Percentiles rank a stretch among this genome's conserved stretches.
Evolutionary conservation across 2,329 filamentous ascomycete species (phyloP).

Genomic region (Cephalotrichum gorgonifer): DNA sequence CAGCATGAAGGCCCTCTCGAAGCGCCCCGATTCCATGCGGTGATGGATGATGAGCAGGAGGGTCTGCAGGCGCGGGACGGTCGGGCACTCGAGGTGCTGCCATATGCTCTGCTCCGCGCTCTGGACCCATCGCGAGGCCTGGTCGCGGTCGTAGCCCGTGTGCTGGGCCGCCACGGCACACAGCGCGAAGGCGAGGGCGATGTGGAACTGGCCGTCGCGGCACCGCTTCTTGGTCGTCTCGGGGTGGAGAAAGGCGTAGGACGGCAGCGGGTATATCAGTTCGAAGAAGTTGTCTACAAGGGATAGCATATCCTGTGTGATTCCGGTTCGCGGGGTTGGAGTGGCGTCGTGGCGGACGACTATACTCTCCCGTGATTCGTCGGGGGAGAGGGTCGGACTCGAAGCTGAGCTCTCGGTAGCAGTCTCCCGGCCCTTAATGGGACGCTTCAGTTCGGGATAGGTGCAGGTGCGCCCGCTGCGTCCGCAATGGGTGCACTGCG

Average conservation of each 20-base stretch:
- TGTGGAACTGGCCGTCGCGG: constrained; percentile 45
- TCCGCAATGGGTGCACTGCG: constrained; percentile 26
- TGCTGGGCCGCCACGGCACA: constrained; percentile 30
- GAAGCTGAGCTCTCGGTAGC: background rate
- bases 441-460: constrained; percentile 38
- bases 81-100: constrained; percentile 41
- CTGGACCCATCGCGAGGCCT: constrained; percentile 30
- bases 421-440: constrained; percentile 9
- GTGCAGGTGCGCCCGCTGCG: constrained; percentile 44
- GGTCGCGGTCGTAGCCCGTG: constrained; percentile 37
- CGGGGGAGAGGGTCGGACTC: background rate
- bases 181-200: constrained; percentile 37
- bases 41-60: constrained; percentile 34
- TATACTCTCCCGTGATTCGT: background rate
- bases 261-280: constrained; percentile 14
- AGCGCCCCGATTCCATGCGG: constrained; percentile 30
- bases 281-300: constrained; percentile 15
- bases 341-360: background rate
- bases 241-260: constrained; percentile 37
- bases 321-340: background rate
- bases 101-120: constrained; percentile 43
- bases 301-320: constrained; percentile 5
- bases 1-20: constrained; percentile 34
- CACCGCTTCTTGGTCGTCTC: constrained; percentile 51
- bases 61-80: constrained; percentile 43